A percentile compares a stretch with the other conserved stretches of the same genome.
phyloP scores from a whole-genome alignment of 345 rosid species.

The Bruguiera parviflora region DNA sequence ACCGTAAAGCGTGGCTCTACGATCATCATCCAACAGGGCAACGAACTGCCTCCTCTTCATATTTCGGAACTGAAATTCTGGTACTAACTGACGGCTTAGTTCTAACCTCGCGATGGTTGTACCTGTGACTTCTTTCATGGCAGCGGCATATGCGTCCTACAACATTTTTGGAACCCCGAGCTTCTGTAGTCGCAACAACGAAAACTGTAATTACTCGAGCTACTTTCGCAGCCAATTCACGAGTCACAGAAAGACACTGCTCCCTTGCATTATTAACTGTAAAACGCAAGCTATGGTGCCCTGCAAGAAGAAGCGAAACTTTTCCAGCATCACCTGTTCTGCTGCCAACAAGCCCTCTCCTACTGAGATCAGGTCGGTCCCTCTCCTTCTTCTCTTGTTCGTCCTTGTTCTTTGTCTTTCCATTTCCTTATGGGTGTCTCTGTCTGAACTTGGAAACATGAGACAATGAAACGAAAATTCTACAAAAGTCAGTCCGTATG shows the following conservation, averaged over 20 bases:
- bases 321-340: constrained; percentile 36
- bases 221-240: constrained; percentile 15
- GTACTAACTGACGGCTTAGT: background rate
- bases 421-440: background rate
- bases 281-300: background rate
- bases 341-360: constrained; percentile 56
- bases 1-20: constrained; percentile 18
- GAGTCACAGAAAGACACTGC: background rate
- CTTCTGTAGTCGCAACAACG: constrained; percentile 7
- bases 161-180: constrained; percentile 19
- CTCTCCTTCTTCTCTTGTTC: constrained; percentile 4
- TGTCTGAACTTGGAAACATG: too few relatives aligned
- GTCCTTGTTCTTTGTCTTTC: background rate
- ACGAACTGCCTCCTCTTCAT: too few relatives aligned
- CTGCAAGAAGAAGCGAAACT: constrained; percentile 10
- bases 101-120: background rate
- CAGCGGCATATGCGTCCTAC: constrained; percentile 32
- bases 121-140: constrained; percentile 39
- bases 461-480: too few relatives aligned
- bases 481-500: too few relatives aligned
- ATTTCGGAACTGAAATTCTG: background rate
- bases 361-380: constrained; percentile 55
- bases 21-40: constrained; percentile 23
- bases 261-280: constrained; percentile 1
- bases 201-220: constrained; percentile 13